phyloP scores from a whole-genome alignment of 257 asterid genomes.

The Leonotis leonurus region DNA sequence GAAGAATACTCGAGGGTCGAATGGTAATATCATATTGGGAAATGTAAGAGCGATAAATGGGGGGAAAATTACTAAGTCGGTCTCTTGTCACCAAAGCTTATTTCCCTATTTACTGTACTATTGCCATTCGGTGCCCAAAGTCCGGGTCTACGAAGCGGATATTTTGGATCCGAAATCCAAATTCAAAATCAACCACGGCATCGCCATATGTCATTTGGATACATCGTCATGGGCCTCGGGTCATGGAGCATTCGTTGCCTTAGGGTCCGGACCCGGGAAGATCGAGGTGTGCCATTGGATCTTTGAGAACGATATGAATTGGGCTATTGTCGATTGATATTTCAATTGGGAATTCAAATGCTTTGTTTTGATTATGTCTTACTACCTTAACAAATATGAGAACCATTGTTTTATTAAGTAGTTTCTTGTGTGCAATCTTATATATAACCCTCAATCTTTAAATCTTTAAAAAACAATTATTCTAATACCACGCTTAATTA shows the following conservation, averaged over 20 bases:
- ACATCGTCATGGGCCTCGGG: slow-evolving; percentile 57
- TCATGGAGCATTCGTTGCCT: slow-evolving; percentile 68
- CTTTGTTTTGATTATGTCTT: too few relatives aligned
- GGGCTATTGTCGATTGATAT: slow-evolving; percentile 43
- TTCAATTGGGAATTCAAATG: too few relatives aligned
- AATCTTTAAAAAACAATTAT: too few relatives aligned
- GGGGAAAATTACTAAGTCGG: slow-evolving; percentile 55
- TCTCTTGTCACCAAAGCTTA: slow-evolving; percentile 65
- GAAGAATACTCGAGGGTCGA: slow-evolving; percentile 43
- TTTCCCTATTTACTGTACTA: slow-evolving; percentile 60
- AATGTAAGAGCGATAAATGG: slow-evolving; percentile 45
- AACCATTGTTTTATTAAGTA: too few relatives aligned
- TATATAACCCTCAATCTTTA: too few relatives aligned
- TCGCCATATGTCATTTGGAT: slow-evolving; percentile 76
- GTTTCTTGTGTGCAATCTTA: too few relatives aligned
- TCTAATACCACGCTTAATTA: too few relatives aligned
- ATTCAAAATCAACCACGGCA: slow-evolving; percentile 50
- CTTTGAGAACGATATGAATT: slow-evolving; percentile 69
- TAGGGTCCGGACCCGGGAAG: slow-evolving; percentile 66
- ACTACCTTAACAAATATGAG: too few relatives aligned
- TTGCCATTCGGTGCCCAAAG: slow-evolving; percentile 78
- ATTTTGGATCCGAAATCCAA: slow-evolving; percentile 46
- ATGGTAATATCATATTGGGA: slow-evolving; percentile 43
- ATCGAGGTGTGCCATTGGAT: slow-evolving; percentile 86
- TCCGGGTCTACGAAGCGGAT: slow-evolving; percentile 72